Evolutionary conservation across 106 monocot species (phyloP).

Genomic region (Dendrobium catenatum): DNA sequence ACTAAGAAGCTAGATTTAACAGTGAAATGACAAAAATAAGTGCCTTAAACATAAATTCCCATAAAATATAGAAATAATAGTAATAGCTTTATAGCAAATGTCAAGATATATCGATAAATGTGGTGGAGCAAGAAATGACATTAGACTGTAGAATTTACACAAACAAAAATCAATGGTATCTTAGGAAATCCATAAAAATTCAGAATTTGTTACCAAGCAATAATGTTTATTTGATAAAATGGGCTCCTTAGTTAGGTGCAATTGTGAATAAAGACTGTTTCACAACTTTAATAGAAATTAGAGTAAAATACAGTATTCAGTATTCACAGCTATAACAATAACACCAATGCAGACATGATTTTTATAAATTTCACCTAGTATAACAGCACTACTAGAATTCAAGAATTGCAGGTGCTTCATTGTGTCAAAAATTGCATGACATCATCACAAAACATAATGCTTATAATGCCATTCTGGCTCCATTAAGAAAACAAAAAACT

Average conservation of each 20-base stretch:
- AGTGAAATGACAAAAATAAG: neutral
- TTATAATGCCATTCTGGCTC: neutral
- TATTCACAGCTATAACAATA: neutral
- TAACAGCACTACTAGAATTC: neutral
- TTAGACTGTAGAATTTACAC: neutral
- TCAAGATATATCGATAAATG: neutral
- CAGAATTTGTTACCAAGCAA: neutral
- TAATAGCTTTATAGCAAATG: neutral
- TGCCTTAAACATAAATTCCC: neutral
- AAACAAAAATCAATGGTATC: neutral
- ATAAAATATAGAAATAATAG: neutral
- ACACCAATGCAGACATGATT: neutral
- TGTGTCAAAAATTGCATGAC: neutral
- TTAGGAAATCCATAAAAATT: neutral
- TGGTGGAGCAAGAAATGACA: neutral
- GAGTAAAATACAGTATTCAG: neutral
- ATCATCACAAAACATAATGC: neutral
- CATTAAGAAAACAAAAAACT: no score
- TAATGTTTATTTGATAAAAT: neutral
- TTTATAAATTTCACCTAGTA: neutral
- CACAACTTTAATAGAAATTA: neutral
- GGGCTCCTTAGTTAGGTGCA: neutral
- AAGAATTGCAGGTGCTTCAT: neutral
- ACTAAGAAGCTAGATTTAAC: neutral
- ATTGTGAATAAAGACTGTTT: neutral